Conservation (phyloP, 1,284 basidiomycete species). For the Singerocomus inundabilis region DNA sequence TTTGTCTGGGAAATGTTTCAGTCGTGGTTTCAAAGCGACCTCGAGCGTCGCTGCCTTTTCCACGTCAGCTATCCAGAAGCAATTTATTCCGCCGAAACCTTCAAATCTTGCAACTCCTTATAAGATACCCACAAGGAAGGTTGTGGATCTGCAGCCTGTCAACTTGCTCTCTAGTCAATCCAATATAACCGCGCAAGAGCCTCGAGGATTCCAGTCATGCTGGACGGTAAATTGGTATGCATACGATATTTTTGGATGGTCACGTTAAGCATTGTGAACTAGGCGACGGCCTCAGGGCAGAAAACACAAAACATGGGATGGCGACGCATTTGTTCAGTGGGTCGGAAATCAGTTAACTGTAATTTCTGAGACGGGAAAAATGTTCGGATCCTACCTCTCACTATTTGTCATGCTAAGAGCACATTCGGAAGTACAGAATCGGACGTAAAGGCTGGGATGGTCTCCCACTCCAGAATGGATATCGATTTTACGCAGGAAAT, state of each 20-base stretch:
- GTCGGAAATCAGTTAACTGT: constrained; percentile 53
- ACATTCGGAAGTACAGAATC: constrained; percentile 43
- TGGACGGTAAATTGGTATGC: constrained; percentile 72
- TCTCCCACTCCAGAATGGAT: constrained; percentile 49
- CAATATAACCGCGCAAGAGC: constrained; percentile 3
- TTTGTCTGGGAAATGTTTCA: constrained; percentile 65
- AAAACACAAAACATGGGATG: constrained; percentile 91
- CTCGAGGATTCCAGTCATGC: constrained; percentile 35
- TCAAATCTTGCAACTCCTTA: constrained; percentile 33
- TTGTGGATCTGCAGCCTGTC: constrained; percentile 44
- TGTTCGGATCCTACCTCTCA: constrained; percentile 40
- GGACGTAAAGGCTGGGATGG: constrained; percentile 64
- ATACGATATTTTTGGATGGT: background rate
- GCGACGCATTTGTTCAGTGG: constrained; percentile 62
- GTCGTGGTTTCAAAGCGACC: constrained; percentile 30
- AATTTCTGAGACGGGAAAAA: constrained; percentile 66
- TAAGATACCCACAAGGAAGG: constrained; percentile 29
- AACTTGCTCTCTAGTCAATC: constrained; percentile 31
- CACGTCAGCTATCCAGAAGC: constrained; percentile 35
- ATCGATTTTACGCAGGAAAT: constrained; percentile 49
- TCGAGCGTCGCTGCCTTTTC: constrained; percentile 17
- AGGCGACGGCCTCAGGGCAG: constrained; percentile 77
- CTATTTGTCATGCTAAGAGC: constrained; percentile 11
- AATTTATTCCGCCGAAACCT: constrained; percentile 45
- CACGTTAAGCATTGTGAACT: constrained; percentile 8